phyloP scores from a whole-genome alignment of 768 basidiomycete species.

The Hygrophorus russula region DNA sequence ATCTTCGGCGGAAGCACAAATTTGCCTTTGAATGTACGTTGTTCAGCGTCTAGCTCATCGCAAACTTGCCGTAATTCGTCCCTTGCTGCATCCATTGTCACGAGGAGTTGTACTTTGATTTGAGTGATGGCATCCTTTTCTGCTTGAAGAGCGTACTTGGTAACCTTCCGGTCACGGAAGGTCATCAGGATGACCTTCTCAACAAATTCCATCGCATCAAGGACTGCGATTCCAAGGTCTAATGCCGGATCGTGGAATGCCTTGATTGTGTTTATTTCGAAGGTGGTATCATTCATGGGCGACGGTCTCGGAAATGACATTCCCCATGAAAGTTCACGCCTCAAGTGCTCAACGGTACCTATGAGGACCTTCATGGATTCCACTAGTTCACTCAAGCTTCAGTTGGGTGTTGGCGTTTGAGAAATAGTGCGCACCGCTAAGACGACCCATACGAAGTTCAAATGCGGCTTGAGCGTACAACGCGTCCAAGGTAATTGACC shows the following conservation, averaged over 20 bases:
- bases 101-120: constrained; percentile 14
- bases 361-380: constrained; percentile 31
- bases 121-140: constrained; percentile 10
- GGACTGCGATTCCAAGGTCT: constrained; percentile 23
- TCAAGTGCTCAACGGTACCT: constrained; percentile 31
- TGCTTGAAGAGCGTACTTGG: neutral
- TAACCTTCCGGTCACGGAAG: constrained; percentile 14
- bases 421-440: constrained; percentile 23
- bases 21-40: constrained; percentile 10
- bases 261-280: constrained; percentile 8
- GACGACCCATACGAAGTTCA: constrained; percentile 31
- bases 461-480: constrained; percentile 34
- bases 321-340: constrained; percentile 34
- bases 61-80: constrained; percentile 22
- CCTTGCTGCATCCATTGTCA: constrained; percentile 14
- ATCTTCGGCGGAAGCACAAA: constrained; percentile 16
- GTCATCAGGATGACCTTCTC: constrained; percentile 20
- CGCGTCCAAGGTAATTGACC: constrained; percentile 26
- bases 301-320: constrained; percentile 15
- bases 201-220: constrained; percentile 22
- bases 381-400: constrained; percentile 16
- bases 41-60: constrained; percentile 18
- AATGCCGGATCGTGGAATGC: constrained; percentile 17
- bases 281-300: constrained; percentile 2
- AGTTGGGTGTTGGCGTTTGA: neutral